These are phyloP conservation scores for Alternaria arbusti DNA, from an alignment of 2,329 filamentous ascomycete species.

Conservation along the genomic window DNA sequence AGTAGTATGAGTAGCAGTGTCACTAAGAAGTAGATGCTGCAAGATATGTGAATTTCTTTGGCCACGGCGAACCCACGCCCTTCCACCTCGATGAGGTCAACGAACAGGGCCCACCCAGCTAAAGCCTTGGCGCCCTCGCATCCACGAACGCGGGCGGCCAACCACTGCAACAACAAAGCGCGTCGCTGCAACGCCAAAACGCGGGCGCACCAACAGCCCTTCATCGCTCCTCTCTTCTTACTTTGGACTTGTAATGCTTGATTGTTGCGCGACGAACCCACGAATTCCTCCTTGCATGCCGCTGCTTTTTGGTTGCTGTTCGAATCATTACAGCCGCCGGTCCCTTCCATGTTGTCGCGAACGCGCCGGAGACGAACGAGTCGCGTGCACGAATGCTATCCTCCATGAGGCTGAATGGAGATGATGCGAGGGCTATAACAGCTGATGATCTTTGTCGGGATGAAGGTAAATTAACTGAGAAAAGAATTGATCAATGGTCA, in stretches of 20 bases:
- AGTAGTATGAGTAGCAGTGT: background rate
- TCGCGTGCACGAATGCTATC: conserved; percentile 51
- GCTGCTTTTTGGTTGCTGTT: conserved; percentile 6
- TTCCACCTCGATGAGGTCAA: conserved; percentile 18
- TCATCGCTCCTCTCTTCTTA: conserved; percentile 20
- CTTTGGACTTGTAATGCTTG: conserved; percentile 33
- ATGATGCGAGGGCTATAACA: conserved; percentile 50
- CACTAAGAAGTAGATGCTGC: too few relatives aligned
- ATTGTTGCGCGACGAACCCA: conserved; percentile 7
- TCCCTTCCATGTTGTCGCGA: conserved; percentile 48
- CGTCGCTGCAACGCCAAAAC: conserved; percentile 20
- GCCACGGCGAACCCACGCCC: background rate
- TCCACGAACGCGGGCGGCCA: conserved; percentile 26
- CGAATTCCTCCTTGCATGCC: conserved; percentile 4
- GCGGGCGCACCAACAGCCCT: conserved; percentile 8
- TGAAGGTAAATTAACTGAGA: background rate
- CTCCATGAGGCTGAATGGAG: conserved; percentile 44
- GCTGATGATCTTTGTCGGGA: conserved; percentile 32
- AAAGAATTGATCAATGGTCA: too few relatives aligned
- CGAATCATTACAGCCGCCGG: conserved; percentile 4
- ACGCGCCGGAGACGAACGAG: conserved; percentile 47
- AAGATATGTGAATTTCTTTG: background rate
- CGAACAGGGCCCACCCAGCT: conserved; percentile 7
- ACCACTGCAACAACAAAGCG: conserved; percentile 38
- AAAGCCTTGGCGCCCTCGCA: conserved; percentile 21